Percentiles rank a stretch among this genome's conserved stretches.
phyloP scores from a whole-genome alignment of 2,329 filamentous ascomycete species.

The Exutisphaerella laricina region DNA sequence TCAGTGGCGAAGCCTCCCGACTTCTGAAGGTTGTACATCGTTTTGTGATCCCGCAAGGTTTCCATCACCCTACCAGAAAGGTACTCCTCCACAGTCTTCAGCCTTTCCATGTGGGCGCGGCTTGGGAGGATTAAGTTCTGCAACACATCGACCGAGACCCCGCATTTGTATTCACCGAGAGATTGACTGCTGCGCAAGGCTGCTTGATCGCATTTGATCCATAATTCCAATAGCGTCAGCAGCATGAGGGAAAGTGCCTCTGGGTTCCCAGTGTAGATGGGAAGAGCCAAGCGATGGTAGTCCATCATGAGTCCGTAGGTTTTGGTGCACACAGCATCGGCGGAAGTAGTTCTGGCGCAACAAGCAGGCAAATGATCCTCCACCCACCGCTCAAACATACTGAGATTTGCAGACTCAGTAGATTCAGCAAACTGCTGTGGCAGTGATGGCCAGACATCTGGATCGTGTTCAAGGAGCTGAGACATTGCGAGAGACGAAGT shows the following conservation, averaged over 20 bases:
- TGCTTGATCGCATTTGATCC: conserved; percentile 51
- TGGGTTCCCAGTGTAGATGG: conserved; percentile 41
- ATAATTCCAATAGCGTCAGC: conserved; percentile 53
- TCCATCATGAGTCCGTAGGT: conserved; percentile 11
- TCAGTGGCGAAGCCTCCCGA: conserved; percentile 28
- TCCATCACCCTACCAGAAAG: no score
- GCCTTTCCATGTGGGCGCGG: conserved; percentile 45
- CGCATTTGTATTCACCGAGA: conserved; percentile 48
- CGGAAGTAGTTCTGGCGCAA: neutral
- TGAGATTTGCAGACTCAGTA: conserved; percentile 15
- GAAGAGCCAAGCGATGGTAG: conserved; percentile 20
- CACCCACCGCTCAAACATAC: conserved; percentile 20
- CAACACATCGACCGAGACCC: conserved; percentile 47
- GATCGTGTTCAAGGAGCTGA: conserved; percentile 3
- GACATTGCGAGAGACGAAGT: conserved; percentile 12
- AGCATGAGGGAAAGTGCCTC: conserved; percentile 50
- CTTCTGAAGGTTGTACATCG: no score
- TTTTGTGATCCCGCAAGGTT: no score
- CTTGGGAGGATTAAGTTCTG: conserved; percentile 51
- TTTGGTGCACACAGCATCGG: neutral
- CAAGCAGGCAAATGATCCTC: conserved; percentile 14
- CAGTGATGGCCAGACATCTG: conserved; percentile 12
- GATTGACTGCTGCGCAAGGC: conserved; percentile 43
- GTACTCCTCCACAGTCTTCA: conserved; percentile 48
- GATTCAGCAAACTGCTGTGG: neutral